These are phyloP conservation scores for Fusarium nurragi DNA, from an alignment of 2,329 filamentous ascomycete species.

Conservation along the genomic window DNA sequence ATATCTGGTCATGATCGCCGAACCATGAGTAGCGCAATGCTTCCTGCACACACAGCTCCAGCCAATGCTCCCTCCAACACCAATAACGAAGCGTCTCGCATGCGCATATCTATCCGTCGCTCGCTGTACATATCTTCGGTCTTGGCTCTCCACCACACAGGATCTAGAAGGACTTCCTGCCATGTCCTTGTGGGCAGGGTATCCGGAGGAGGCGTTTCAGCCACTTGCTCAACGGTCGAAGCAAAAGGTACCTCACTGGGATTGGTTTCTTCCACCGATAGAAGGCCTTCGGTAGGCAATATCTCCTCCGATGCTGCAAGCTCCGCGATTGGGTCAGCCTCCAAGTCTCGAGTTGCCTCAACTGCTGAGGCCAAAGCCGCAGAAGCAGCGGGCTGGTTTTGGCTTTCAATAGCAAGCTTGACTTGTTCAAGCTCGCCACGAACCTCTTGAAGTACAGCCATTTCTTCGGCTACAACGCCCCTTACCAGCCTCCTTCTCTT, in stretches of 20 bases:
- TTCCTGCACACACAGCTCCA: slow-evolving; percentile 69
- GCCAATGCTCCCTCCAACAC: slow-evolving; percentile 73
- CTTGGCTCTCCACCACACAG: slow-evolving; percentile 58
- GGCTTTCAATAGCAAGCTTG: slow-evolving; percentile 45
- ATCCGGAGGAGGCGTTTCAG: slow-evolving; percentile 5
- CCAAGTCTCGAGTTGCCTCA: slow-evolving; percentile 9
- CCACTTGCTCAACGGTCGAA: slow-evolving; percentile 7
- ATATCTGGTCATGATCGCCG: slow-evolving; percentile 45
- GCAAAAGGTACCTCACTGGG: slow-evolving; percentile 6
- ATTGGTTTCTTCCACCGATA: background rate
- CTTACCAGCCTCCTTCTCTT: slow-evolving; percentile 80
- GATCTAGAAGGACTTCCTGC: slow-evolving; percentile 55
- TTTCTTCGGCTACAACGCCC: slow-evolving; percentile 83
- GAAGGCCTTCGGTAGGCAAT: background rate
- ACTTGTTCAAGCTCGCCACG: slow-evolving; percentile 53
- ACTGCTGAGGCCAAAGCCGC: slow-evolving; percentile 24
- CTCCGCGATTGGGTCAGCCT: slow-evolving; percentile 3
- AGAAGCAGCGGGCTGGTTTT: slow-evolving; percentile 32
- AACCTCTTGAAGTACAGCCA: slow-evolving; percentile 63
- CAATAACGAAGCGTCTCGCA: slow-evolving; percentile 76
- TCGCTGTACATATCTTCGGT: slow-evolving; percentile 72
- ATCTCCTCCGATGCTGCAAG: slow-evolving; percentile 15
- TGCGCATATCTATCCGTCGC: slow-evolving; percentile 68
- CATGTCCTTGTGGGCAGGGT: slow-evolving; percentile 46
- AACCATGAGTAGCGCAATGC: slow-evolving; percentile 61